Conservation (phyloP, 1,139 yeast genomes). For the Geotrichum candidum region DNA sequence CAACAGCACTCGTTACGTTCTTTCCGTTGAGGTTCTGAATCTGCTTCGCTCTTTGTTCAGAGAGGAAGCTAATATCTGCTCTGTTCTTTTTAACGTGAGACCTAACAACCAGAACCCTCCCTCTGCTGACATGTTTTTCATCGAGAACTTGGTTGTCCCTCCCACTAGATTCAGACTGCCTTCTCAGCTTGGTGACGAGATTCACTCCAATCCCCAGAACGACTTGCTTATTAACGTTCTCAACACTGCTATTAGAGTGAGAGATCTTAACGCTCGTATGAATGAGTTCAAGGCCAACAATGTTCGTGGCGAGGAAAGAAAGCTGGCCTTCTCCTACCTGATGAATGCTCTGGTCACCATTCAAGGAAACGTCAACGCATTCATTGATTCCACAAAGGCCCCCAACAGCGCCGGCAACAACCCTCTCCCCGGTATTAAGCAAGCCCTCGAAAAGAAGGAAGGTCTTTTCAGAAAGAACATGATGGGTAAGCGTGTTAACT, state of each 20-base stretch:
- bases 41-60: constrained; percentile 68
- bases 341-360: constrained; percentile 93
- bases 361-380: constrained; percentile 92
- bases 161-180: constrained; percentile 96
- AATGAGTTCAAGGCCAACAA: constrained; percentile 52
- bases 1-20: constrained; percentile 61
- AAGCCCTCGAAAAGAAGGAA: constrained; percentile 96
- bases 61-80: constrained; percentile 44
- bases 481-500: constrained; percentile 99
- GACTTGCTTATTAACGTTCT: constrained; percentile 76
- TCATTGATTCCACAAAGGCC: constrained; percentile 86
- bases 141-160: constrained; percentile 84
- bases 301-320: constrained; percentile 65
- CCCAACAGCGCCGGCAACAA: constrained; percentile 63
- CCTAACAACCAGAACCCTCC: constrained; percentile 52
- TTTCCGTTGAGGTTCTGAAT: constrained; percentile 81
- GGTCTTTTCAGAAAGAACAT: constrained; percentile 97
- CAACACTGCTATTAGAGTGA: constrained; percentile 70
- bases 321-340: constrained; percentile 73
- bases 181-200: constrained; percentile 92
- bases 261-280: constrained; percentile 78
- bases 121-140: constrained; percentile 83
- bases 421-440: constrained; percentile 93
- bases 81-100: constrained; percentile 65
- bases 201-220: constrained; percentile 91